These are phyloP conservation scores for Zostera marina DNA, from an alignment of 116 monocot species.

Conservation along the genomic window DNA sequence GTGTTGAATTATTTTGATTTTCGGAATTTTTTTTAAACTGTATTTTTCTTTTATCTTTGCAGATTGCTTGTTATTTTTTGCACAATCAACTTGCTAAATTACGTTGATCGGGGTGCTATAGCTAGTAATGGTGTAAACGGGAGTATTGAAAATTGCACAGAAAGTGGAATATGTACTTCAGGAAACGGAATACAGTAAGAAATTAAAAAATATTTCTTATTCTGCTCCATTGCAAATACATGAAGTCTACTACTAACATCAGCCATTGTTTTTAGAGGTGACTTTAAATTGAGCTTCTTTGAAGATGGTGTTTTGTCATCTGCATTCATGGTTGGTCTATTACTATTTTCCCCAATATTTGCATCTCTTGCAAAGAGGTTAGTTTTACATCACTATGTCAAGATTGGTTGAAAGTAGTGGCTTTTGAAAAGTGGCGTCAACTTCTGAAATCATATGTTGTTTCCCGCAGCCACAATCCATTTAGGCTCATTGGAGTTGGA, in stretches of 20 bases:
- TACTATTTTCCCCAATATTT: constrained; percentile 89
- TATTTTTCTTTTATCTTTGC: constrained; percentile 15
- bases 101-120: constrained; percentile 85
- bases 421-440: neutral
- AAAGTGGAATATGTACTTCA: constrained; percentile 54
- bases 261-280: constrained; percentile 34
- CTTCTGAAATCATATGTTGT: neutral
- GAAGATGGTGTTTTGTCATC: constrained; percentile 96
- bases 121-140: constrained; percentile 99
- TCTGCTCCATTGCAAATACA: neutral
- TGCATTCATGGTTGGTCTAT: constrained; percentile 96
- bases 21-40: too few species aligned
- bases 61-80: constrained; percentile 88
- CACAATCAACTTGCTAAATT: constrained; percentile 86
- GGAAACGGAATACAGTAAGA: constrained; percentile 95
- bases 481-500: constrained; percentile 97
- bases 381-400: too few species aligned
- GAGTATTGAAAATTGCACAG: constrained; percentile 34
- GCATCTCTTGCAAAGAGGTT: constrained; percentile 87
- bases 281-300: constrained; percentile 76
- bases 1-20: neutral
- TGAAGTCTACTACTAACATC: too few species aligned
- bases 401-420: neutral
- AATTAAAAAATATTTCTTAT: neutral
- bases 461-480: constrained; percentile 70